These are phyloP conservation scores for Posidonia oceanica DNA, from an alignment of 116 monocot genomes.

Conservation along the genomic window DNA sequence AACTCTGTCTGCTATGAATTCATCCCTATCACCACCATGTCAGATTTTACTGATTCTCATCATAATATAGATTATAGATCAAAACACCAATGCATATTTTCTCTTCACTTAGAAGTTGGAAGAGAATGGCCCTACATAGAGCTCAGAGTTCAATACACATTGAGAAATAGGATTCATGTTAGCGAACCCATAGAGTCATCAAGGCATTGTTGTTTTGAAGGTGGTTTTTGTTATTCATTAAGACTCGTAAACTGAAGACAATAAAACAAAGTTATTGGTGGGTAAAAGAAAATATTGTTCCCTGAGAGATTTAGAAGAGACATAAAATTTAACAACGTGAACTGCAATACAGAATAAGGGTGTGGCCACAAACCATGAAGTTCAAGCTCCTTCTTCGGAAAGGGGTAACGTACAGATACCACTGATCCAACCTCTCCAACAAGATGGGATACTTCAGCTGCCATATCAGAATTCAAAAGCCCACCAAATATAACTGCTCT, in stretches of 20 bases:
- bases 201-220: too few species aligned
- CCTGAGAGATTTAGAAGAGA: neutral
- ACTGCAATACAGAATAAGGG: neutral
- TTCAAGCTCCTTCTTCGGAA: constrained; percentile 70
- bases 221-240: too few species aligned
- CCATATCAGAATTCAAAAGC: constrained; percentile 59
- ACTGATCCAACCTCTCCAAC: constrained; percentile 67
- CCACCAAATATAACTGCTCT: constrained; percentile 85
- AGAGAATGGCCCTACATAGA: too few species aligned
- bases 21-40: too few species aligned
- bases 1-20: too few species aligned
- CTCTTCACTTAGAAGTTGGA: too few species aligned
- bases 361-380: constrained; percentile 48
- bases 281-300: neutral
- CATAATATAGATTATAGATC: too few species aligned
- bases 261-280: neutral
- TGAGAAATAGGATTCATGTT: neutral
- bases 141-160: neutral
- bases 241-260: neutral
- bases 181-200: too few species aligned
- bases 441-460: constrained; percentile 56
- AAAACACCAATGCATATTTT: too few species aligned
- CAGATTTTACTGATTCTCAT: too few species aligned
- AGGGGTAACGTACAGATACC: constrained; percentile 52
- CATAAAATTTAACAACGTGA: neutral